These are phyloP conservation scores for Leccinum longicurvipes DNA, from an alignment of 768 basidiomycete species.

Conservation along the genomic window DNA sequence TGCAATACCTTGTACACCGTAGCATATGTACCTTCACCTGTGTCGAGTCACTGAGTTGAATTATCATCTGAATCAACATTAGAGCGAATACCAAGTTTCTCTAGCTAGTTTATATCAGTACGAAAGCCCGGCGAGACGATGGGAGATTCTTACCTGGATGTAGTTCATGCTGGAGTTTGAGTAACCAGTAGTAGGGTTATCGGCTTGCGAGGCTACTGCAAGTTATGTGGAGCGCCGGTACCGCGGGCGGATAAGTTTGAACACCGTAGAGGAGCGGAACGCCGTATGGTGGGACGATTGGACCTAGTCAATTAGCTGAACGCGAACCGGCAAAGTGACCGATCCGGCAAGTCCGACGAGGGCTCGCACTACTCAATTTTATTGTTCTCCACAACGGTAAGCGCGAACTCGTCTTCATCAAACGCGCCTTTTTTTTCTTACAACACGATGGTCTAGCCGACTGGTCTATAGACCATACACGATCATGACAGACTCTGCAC, in stretches of 20 bases:
- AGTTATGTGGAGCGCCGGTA: constrained; percentile 1
- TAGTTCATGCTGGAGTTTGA: constrained; percentile 44
- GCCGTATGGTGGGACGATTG: not conserved
- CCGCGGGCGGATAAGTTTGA: constrained; percentile 2
- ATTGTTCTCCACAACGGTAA: not conserved
- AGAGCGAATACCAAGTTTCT: constrained; percentile 67
- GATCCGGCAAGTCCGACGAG: constrained; percentile 15
- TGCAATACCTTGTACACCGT: constrained; percentile 88
- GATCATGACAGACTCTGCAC: constrained; percentile 45
- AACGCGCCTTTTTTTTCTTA: not conserved
- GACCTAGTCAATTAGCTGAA: not conserved
- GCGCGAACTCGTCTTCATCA: not conserved
- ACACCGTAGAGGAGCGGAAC: not conserved
- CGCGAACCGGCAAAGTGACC: constrained; percentile 3
- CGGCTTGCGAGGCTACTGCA: constrained; percentile 1
- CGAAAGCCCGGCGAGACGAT: not conserved
- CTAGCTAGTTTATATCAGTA: constrained; percentile 51
- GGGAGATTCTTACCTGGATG: constrained; percentile 44
- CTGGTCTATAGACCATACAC: not conserved
- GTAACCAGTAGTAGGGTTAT: not conserved
- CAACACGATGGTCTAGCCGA: not conserved
- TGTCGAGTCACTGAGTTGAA: constrained; percentile 4
- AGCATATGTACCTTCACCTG: constrained; percentile 91
- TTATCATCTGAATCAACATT: not conserved
- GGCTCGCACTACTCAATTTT: not conserved